Evolutionary conservation across 1,139 yeast genomes (phyloP).

Genomic region (Diutina rugosa): DNA sequence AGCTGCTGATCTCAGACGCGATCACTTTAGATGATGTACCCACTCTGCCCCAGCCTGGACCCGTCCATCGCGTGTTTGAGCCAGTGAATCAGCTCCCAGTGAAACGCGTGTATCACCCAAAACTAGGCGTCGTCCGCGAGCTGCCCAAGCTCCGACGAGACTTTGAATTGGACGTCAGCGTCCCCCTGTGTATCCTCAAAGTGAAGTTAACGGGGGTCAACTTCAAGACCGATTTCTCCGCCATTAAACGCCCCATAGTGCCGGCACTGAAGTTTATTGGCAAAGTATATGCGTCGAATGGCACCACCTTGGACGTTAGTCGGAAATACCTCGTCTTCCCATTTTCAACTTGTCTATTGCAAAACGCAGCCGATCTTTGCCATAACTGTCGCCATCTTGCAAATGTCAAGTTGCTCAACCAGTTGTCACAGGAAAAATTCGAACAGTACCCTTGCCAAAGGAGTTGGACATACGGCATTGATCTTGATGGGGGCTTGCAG

Average conservation of each 20-base stretch:
- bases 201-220: slow-evolving; percentile 2
- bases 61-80: not conserved
- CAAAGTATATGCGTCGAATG: slow-evolving; percentile 8
- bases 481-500: slow-evolving; percentile 29
- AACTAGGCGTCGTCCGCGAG: slow-evolving; percentile 11
- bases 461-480: slow-evolving; percentile 19
- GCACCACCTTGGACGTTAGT: not conserved
- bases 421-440: slow-evolving; percentile 5
- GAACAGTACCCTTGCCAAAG: slow-evolving; percentile 13
- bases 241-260: slow-evolving; percentile 10
- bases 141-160: slow-evolving; percentile 19
- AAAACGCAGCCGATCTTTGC: slow-evolving; percentile 10
- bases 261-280: slow-evolving; percentile 24
- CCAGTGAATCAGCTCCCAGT: slow-evolving; percentile 12
- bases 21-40: not conserved
- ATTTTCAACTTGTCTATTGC: slow-evolving; percentile 20
- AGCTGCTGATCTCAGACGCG: not conserved
- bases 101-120: slow-evolving; percentile 17
- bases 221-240: slow-evolving; percentile 1
- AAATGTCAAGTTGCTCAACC: slow-evolving; percentile 2
- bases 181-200: slow-evolving; percentile 5
- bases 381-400: slow-evolving; percentile 12
- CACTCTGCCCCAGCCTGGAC: not conserved
- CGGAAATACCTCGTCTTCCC: slow-evolving; percentile 23
- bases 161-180: slow-evolving; percentile 9